Evolutionary conservation across 768 basidiomycete genomes (phyloP).

Genomic region (Calocybe gangraenosa): DNA sequence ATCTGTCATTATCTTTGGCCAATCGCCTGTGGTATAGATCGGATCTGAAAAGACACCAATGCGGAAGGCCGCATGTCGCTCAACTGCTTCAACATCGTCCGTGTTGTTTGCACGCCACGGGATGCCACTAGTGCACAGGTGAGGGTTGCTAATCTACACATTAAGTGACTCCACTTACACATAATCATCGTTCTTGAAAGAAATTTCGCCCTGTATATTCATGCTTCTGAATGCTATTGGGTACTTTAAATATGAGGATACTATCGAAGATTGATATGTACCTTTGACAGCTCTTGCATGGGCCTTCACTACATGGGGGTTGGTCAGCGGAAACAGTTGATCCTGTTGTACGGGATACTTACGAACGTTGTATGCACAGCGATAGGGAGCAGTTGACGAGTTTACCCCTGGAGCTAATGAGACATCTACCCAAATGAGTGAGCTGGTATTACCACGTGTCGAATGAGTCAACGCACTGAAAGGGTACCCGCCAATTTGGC

Average conservation of each 20-base stretch:
- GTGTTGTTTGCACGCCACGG: slow-evolving; percentile 42
- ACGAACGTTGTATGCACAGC: slow-evolving; percentile 42
- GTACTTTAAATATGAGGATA: neutral
- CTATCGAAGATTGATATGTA: slow-evolving; percentile 8
- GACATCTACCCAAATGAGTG: slow-evolving; percentile 22
- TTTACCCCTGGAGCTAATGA: slow-evolving; percentile 40
- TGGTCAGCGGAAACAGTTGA: neutral
- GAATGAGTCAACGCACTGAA: slow-evolving; percentile 29
- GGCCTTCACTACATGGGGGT: slow-evolving; percentile 31
- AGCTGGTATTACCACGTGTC: neutral
- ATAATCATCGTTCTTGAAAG: slow-evolving; percentile 51
- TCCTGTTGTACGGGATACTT: slow-evolving; percentile 12
- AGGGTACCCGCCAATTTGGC: slow-evolving; percentile 32
- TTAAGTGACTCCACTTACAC: slow-evolving; percentile 25
- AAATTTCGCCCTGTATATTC: slow-evolving; percentile 48
- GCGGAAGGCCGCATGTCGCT: slow-evolving; percentile 47
- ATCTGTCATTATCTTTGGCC: slow-evolving; percentile 47
- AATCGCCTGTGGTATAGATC: slow-evolving; percentile 46
- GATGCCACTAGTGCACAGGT: slow-evolving; percentile 29
- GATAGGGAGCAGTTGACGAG: slow-evolving; percentile 38
- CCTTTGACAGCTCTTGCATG: slow-evolving; percentile 50
- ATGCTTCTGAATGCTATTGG: slow-evolving; percentile 39
- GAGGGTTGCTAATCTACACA: neutral
- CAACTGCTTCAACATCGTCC: slow-evolving; percentile 40
- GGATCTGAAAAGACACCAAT: slow-evolving; percentile 50